phyloP scores from a whole-genome alignment of 225 moss, liverwort and hornwort genomes.

The Thuidium tamariscinum region DNA sequence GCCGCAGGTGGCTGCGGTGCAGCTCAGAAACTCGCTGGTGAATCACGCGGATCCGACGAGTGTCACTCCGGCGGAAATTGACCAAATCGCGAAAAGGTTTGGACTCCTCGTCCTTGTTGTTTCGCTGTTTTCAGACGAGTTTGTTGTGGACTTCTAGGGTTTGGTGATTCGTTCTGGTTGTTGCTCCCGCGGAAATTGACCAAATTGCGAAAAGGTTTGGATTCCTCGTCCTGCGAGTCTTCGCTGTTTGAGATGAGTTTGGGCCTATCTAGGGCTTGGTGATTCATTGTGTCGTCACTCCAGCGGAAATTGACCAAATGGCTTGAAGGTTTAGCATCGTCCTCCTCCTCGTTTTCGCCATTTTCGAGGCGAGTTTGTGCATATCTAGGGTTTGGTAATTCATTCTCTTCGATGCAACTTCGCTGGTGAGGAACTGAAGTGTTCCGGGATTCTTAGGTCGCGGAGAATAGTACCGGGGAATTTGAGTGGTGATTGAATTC shows the following conservation, averaged over 20 bases:
- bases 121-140: background rate
- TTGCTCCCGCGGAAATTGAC: conserved; percentile 30
- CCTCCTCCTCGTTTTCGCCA: background rate
- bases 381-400: background rate
- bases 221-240: background rate
- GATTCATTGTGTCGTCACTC: background rate
- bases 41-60: conserved; percentile 61
- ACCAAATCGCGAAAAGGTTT: conserved; percentile 59
- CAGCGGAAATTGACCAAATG: conserved; percentile 41
- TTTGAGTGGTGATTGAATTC: background rate
- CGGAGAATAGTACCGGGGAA: background rate
- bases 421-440: background rate
- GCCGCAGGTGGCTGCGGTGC: conserved; percentile 75
- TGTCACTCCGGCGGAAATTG: conserved; percentile 52
- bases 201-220: conserved; percentile 39
- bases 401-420: background rate
- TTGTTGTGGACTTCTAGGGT: background rate
- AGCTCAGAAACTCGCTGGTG: conserved; percentile 72
- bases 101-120: background rate
- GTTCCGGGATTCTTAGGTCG: background rate
- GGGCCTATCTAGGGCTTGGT: background rate
- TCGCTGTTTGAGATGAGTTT: background rate
- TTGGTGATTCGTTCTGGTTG: background rate
- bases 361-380: background rate
- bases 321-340: conserved; percentile 17